Evolutionary conservation across 768 basidiomycete species (phyloP), one percentile per base, ranked within the genome.

Genomic region (Pleurotus pulmonarius): DNA sequence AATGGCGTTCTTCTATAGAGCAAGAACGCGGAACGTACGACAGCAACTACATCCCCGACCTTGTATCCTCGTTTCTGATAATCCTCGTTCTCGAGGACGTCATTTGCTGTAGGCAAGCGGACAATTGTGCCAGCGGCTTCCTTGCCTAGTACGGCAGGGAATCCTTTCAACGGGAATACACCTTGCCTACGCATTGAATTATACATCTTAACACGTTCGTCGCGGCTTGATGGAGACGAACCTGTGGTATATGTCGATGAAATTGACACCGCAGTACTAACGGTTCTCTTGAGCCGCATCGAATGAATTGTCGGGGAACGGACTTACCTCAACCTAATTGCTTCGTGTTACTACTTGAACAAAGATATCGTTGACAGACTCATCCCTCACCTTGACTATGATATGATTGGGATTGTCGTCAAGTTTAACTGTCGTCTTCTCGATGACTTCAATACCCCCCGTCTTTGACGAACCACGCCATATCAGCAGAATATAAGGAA

Each of bases 201-300:
- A 53, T n/a, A 24, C 26, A 13, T 12, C 58, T n/a, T 55, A n/a
- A 22, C 37, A 3, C 5, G 41, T 25, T 46, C 38, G 4, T n/a
- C 18, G 15, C 55, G 41, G 45, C 16, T 22, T 15, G 24, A 45
- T 3, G 16, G 15, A 46, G 7, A 26, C 61, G 68, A 71, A 87
- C 83, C 94, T 78, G 65, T 81, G 84, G 69, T 97, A 95, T 44
- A 83, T 85, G 66, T 91, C 89, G 65, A 89, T 92, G 67, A 90
- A 97, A 74, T 97, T 97, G 63, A 96, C 80, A 5, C 91, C 92
- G 7, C 79, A 73, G 62, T 86, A 93, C 61, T 91, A 83, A 20
- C 9, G 9, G 29, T 3, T 34, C 29, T 34, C 29, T 34, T 34
- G 4, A 34, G 29, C 29, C 29, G n/a, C 13, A 18, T 9, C 11